phyloP scores from a whole-genome alignment of 352 stramenopile species.

The Phytopythium aichiense region DNA sequence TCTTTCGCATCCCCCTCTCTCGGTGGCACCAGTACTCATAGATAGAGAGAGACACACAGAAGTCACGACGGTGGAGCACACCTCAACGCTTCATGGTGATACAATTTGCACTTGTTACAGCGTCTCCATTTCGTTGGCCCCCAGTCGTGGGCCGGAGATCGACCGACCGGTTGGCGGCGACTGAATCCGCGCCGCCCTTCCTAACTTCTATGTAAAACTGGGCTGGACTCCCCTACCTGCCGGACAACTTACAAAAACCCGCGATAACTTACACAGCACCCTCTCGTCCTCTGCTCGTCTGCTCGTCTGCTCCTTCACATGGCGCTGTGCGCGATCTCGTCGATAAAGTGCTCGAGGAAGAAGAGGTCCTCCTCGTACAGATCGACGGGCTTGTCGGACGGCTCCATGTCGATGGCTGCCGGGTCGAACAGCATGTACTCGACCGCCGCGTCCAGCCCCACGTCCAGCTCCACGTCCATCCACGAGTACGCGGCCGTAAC shows the following conservation, averaged over 20 bases:
- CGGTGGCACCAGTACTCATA: too few relatives aligned
- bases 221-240: background rate
- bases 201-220: background rate
- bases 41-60: too few relatives aligned
- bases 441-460: slow-evolving; percentile 62
- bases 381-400: slow-evolving; percentile 66
- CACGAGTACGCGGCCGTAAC: slow-evolving; percentile 42
- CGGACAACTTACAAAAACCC: slow-evolving; percentile 1
- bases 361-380: slow-evolving; percentile 77
- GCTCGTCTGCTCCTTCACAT: slow-evolving; percentile 9
- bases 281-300: background rate
- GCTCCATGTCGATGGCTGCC: slow-evolving; percentile 66
- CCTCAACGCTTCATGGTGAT: background rate
- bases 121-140: background rate
- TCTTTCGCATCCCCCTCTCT: too few relatives aligned
- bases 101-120: background rate
- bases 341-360: slow-evolving; percentile 80
- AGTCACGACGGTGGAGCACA: too few relatives aligned
- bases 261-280: slow-evolving; percentile 5
- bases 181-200: background rate
- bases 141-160: background rate
- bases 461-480: slow-evolving; percentile 71
- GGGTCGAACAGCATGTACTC: slow-evolving; percentile 79
- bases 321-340: slow-evolving; percentile 59
- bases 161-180: background rate